A percentile compares a stretch with the other conserved stretches of the same genome.
Evolutionary conservation across 2,329 filamentous ascomycete species (phyloP).

Genomic region (Bipolaris gigantea): DNA sequence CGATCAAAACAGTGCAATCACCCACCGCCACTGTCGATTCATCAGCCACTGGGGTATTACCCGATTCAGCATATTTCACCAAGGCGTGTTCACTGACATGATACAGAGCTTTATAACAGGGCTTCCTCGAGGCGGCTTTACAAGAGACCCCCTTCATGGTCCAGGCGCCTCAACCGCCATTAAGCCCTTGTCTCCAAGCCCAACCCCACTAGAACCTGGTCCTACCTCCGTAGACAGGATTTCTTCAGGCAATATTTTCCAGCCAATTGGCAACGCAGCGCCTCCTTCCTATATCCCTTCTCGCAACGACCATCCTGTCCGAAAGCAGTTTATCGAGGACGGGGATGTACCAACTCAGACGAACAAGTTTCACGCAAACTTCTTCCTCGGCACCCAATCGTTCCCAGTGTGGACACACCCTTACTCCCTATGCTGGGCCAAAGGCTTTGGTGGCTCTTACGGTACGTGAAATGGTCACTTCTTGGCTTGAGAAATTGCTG

Average conservation of each 20-base stretch:
- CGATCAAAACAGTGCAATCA: constrained; percentile 34
- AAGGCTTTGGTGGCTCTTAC: constrained; percentile 65
- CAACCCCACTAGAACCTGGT: constrained; percentile 35
- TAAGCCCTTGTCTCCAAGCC: constrained; percentile 31
- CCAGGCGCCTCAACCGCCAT: constrained; percentile 22
- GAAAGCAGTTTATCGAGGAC: constrained; percentile 45
- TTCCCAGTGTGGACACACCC: constrained; percentile 73
- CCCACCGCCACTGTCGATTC: constrained; percentile 28
- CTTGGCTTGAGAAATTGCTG: not conserved
- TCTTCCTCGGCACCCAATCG: constrained; percentile 74
- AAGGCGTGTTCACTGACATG: constrained; percentile 7
- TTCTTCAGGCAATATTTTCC: constrained; percentile 43
- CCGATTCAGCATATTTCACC: not conserved
- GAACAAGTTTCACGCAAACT: constrained; percentile 74
- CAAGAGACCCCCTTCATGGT: constrained; percentile 29
- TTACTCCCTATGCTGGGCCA: constrained; percentile 51
- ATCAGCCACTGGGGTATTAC: constrained; percentile 35
- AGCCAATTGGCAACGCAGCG: constrained; percentile 45
- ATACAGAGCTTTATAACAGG: constrained; percentile 35
- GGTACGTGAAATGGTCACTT: constrained; percentile 49
- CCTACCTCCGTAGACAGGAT: constrained; percentile 20
- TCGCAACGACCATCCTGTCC: constrained; percentile 47
- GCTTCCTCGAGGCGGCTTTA: constrained; percentile 37
- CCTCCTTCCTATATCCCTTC: constrained; percentile 45
- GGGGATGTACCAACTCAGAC: constrained; percentile 60